These are phyloP conservation scores for Heliamphora exappendiculata DNA, from an alignment of 148 eudicot genomes.

Conservation along the genomic window DNA sequence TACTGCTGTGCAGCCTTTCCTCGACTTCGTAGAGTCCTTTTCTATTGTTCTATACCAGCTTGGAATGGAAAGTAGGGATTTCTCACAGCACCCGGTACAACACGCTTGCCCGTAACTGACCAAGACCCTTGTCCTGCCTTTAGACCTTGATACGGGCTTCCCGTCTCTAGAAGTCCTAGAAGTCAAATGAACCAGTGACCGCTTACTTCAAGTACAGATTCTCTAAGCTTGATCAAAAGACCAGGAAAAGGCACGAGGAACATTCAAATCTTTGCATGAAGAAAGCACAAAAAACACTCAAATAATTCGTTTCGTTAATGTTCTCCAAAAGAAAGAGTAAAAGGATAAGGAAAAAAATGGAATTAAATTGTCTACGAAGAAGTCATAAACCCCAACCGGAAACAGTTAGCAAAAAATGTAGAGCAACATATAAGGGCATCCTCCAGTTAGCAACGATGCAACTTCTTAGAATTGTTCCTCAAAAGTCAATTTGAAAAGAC, in stretches of 20 bases:
- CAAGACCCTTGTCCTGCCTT: too few species aligned
- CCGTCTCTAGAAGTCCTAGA: too few species aligned
- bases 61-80: too few species aligned
- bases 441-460: background rate
- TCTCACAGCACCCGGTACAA: too few species aligned
- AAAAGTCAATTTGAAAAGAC: background rate
- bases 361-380: background rate
- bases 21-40: too few species aligned
- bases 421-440: background rate
- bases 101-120: too few species aligned
- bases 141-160: too few species aligned
- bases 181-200: background rate
- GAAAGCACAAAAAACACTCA: too few species aligned
- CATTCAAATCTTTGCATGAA: too few species aligned
- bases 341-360: background rate
- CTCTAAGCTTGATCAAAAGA: background rate
- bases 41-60: too few species aligned
- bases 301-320: background rate
- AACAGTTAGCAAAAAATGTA: background rate
- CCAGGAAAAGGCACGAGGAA: background rate
- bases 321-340: background rate
- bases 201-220: background rate
- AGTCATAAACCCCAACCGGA: background rate
- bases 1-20: too few species aligned
- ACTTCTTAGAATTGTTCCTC: background rate